Conservation (phyloP, 768 basidiomycete species). For the Pleurotus giganteus region DNA sequence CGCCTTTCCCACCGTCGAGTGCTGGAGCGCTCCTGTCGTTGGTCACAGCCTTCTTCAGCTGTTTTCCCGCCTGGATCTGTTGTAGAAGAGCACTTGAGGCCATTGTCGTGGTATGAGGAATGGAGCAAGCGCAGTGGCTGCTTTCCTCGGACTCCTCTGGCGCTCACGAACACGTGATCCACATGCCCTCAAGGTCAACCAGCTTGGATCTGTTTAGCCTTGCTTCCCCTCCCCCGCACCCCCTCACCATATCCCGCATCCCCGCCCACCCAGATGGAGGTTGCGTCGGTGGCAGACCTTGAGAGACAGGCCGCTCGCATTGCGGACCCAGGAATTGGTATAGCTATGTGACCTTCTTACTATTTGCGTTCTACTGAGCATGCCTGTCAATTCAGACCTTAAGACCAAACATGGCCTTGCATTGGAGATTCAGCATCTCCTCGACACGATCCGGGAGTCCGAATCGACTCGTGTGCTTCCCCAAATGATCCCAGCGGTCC, state of each 20-base stretch:
- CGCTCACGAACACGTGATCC: neutral
- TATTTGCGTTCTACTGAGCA: constrained; percentile 6
- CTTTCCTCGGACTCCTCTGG: too few species aligned
- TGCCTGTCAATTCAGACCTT: constrained; percentile 46
- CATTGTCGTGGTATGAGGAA: constrained; percentile 42
- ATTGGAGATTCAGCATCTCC: constrained; percentile 75
- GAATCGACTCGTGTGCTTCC: constrained; percentile 70
- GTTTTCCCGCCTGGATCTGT: constrained; percentile 82
- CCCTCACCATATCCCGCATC: constrained; percentile 1
- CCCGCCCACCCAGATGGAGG: constrained; percentile 3
- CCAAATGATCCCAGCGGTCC: constrained; percentile 69
- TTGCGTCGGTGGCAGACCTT: constrained; percentile 46
- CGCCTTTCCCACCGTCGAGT: constrained; percentile 45
- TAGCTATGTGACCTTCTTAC: constrained; percentile 13
- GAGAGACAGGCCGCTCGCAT: constrained; percentile 71
- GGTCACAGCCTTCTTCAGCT: constrained; percentile 78
- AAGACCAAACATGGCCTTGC: constrained; percentile 69
- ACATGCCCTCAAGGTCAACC: neutral
- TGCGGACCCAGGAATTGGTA: constrained; percentile 74
- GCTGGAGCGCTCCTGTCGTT: constrained; percentile 76
- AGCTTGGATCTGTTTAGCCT: neutral
- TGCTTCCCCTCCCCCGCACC: constrained; percentile 4
- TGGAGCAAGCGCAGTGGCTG: neutral
- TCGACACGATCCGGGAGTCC: constrained; percentile 75
- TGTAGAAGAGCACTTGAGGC: constrained; percentile 73